Conservation (phyloP, 805 yeast genomes). For the Candida wancherniae region DNA sequence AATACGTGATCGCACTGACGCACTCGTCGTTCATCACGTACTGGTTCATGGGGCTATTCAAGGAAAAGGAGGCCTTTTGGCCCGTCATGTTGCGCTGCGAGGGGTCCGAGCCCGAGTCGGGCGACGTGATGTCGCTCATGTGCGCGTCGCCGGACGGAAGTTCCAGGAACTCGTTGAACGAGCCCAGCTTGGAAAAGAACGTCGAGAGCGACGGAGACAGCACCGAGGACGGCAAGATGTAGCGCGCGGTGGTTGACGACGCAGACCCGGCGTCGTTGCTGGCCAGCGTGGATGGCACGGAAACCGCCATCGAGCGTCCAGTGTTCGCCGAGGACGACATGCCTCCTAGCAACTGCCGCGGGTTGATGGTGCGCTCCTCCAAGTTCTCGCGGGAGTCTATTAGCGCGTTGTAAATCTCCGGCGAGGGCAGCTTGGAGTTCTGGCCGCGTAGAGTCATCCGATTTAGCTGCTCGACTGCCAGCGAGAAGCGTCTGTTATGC, state of each 20-base stretch:
- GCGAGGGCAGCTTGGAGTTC: constrained; percentile 15
- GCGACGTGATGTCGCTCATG: neutral
- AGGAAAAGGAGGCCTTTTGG: constrained; percentile 1
- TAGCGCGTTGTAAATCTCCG: constrained; percentile 6
- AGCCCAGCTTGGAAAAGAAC: constrained; percentile 8
- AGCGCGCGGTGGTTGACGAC: constrained; percentile 6
- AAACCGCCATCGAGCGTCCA: neutral
- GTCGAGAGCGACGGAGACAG: constrained; percentile 15
- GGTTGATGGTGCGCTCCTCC: constrained; percentile 30
- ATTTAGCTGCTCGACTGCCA: constrained; percentile 24
- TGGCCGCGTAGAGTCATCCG: constrained; percentile 18
- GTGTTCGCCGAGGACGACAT: neutral
- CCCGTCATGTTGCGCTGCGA: neutral
- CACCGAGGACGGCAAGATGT: constrained; percentile 12
- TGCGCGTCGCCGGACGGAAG: neutral
- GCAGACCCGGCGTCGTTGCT: neutral
- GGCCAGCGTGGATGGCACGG: neutral
- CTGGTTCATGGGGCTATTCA: constrained; percentile 10
- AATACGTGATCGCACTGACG: constrained; percentile 33
- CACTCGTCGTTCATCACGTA: constrained; percentile 37
- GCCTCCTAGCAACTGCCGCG: constrained; percentile 22
- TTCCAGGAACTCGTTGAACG: constrained; percentile 2
- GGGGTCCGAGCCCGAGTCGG: neutral
- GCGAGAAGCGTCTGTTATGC: constrained; percentile 13
- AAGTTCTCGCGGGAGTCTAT: constrained; percentile 1